Evolutionary conservation across 148 eudicot genomes (phyloP), one percentile per base, ranked within the genome.

Genomic region (Suaeda aralocaspica): DNA sequence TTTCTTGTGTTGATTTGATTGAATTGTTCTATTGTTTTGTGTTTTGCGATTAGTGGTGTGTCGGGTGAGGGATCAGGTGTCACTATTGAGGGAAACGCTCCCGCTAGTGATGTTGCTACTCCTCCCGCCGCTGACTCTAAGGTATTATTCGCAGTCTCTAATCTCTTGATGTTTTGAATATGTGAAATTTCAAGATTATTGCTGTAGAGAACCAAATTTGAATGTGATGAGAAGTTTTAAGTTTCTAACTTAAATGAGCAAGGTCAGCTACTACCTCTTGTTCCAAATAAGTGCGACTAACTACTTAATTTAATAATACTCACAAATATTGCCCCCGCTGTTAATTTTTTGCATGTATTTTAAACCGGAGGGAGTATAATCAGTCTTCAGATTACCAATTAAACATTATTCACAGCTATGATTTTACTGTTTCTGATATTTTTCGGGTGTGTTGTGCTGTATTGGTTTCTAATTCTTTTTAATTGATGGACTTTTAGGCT

Each of bases 11-110:
- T 5, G 10, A 2, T 51, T 65, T 58, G 4, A 2, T 29, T 26
- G 31, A 33, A 26, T 18, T 12, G 5, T 33, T 41, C 12, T 16
- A 50, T 12, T 52, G 22, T 36, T 11, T 48, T 8, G 34, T 6
- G 16, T 63, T 64, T 18, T 76, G 30, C 16, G 16, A 30, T 77
- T 64, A 94, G 98, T 76, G 96, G 96, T 26, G 91, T 94, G 53
- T 83, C 97, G 67, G 96, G 77, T 9, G 91, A 94, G 71, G 97
- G 97, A 52, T 77, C 80, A 70, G 96, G 96, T 72, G 96, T 94
- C 33, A 82, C 81, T 6, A 79, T 94, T 1, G 85, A 88, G 81
- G 96, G 97, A 29, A 85, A 81, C 70, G 96, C 90, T 50, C 87
- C 88, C 3, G 70, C 70, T 70, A 33, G 77, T 18, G 85, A 74